phyloP scores from a whole-genome alignment of 352 stramenopile species.

The Aphanomyces stellatus region DNA sequence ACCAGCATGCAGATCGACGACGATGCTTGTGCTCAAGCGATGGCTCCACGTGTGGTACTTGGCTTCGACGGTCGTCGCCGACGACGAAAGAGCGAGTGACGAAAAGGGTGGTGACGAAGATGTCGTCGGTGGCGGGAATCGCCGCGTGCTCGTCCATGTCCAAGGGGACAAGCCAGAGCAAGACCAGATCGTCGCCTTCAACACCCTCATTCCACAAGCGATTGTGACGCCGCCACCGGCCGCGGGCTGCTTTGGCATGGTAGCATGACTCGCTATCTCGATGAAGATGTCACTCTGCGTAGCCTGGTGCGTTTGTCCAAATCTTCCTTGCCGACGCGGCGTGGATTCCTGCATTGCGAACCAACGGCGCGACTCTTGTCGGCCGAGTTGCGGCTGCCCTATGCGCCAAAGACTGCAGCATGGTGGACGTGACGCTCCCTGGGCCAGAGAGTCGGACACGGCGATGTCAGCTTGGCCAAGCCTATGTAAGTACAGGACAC shows the following conservation, averaged over 20 bases:
- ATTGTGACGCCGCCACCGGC: not conserved
- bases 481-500: not conserved
- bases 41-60: conserved; percentile 18
- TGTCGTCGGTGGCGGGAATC: not conserved
- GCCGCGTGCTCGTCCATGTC: not conserved
- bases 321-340: not conserved
- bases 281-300: not conserved
- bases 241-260: conserved; percentile 10
- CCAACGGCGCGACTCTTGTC: not conserved
- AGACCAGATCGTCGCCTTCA: not conserved
- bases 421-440: not conserved
- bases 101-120: not conserved
- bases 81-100: too few species aligned
- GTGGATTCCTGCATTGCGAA: not conserved
- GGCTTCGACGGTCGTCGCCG: too few species aligned
- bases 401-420: not conserved
- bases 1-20: not conserved
- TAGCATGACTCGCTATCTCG: not conserved
- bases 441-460: not conserved
- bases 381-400: not conserved
- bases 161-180: conserved; percentile 11
- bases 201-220: not conserved
- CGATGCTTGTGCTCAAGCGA: conserved; percentile 14
- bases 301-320: not conserved
- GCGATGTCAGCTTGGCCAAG: conserved; percentile 10